Conservation (phyloP, 306 rosid genomes). For the Senna siamea region DNA sequence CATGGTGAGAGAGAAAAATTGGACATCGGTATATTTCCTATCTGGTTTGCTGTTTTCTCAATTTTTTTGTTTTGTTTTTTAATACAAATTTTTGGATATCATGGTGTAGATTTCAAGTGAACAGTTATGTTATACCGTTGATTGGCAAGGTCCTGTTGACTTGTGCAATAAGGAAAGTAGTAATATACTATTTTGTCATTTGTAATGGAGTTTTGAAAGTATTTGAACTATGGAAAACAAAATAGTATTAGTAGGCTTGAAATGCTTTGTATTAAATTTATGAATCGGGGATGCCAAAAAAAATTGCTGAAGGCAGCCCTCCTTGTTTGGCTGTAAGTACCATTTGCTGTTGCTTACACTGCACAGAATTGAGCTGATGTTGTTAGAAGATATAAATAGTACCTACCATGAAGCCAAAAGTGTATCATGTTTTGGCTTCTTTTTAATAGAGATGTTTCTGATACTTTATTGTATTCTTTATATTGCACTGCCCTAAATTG, state of each 20-base stretch:
- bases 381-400: conserved; percentile 10
- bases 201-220: conserved; percentile 35
- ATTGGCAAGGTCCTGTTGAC: conserved; percentile 30
- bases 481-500: conserved; percentile 12
- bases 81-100: background rate
- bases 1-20: background rate
- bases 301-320: conserved; percentile 7
- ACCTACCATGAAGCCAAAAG: conserved; percentile 11
- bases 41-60: conserved; percentile 14
- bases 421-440: conserved; percentile 14
- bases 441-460: conserved; percentile 11
- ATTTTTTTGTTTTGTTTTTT: background rate
- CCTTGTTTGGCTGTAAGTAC: background rate
- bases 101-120: background rate
- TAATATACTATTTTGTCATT: background rate
- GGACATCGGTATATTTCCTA: background rate
- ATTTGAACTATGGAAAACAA: background rate
- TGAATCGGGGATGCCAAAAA: background rate
- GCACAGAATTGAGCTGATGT: conserved; percentile 1
- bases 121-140: background rate
- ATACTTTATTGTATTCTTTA: conserved; percentile 12
- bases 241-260: conserved; percentile 1
- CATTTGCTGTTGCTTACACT: conserved; percentile 19
- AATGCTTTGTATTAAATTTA: conserved; percentile 22
- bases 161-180: conserved; percentile 14